Evolutionary conservation across 371 early-diverging fungal genomes (phyloP), one percentile per base, ranked within the genome.

Genomic region (Lichtheimia ramosa): DNA sequence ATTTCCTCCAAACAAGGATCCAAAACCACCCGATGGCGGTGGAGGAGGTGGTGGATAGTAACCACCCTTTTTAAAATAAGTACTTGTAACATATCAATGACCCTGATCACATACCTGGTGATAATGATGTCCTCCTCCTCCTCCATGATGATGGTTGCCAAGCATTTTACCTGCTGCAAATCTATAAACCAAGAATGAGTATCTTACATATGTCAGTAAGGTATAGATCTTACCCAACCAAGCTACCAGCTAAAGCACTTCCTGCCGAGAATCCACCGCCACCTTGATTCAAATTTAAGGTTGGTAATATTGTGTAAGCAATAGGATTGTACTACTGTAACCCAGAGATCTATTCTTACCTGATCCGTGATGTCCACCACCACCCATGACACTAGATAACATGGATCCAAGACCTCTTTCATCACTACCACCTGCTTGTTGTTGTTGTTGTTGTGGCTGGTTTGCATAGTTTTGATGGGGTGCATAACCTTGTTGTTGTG

Each of bases 331-430:
- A 34, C 34, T 34, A 34, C 34, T 24, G 14, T 50, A 14, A 24
- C 12, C 24, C 20, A 15, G n/a, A n/a, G 2, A 21, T n/a, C 15
- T 24, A 23, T 49, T 49, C 20, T 25, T 21, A 16, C 14, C 14
- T 50, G 48, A 50, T 34, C 58, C 58, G 4, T 60, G 52, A 1
- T 50, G 59, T 24, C 50, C 43, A 16, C 58, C 57, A 34, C 61
- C 59, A 43, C 66, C 67, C 28, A 67, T 55, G 7, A 63, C 21
- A 16, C 56, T 43, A n/a, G 66, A 61, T 21, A 62, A 39, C 55
- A 67, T 58, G 10, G 68, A 63, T 7, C 63, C 63, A 15, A 68
- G 59, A 4, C 69, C 69, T n/a, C 62, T 39, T 20, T 68, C 64
- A 34, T 58, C 63, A 24, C 28, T 53, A 15, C 28, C 56, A n/a